A percentile compares a stretch with the other conserved stretches of the same genome.
These are phyloP conservation scores for Raphidocelis subcapitata DNA, from an alignment of 139 green algal species.

Conservation along the genomic window DNA sequence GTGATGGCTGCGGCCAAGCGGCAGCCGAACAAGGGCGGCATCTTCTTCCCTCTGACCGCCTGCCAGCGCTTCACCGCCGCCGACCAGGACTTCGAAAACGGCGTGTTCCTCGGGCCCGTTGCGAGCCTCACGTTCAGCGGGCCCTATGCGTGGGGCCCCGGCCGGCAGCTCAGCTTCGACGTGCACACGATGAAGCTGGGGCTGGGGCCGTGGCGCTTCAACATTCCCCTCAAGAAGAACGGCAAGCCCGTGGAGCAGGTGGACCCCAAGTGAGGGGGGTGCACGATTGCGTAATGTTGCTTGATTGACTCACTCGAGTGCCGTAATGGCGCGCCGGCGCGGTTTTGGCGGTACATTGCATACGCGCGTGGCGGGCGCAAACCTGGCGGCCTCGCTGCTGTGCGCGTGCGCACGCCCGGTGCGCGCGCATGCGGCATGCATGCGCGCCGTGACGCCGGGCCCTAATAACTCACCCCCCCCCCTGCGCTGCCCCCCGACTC, in stretches of 20 bases:
- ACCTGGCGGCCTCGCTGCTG: too few species aligned
- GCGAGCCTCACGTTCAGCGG: constrained; percentile 49
- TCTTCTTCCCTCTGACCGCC: constrained; percentile 43
- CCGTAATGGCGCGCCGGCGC: too few species aligned
- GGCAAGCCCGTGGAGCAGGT: constrained; percentile 20
- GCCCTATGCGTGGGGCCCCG: constrained; percentile 19
- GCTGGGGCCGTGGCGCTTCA: constrained; percentile 37
- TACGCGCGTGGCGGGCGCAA: background rate
- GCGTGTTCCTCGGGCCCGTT: constrained; percentile 48
- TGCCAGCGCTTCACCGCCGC: too few species aligned
- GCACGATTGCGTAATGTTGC: too few species aligned
- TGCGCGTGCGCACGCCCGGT: too few species aligned
- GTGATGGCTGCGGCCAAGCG: constrained; percentile 14
- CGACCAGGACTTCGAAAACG: constrained; percentile 55
- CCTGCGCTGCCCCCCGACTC: too few species aligned
- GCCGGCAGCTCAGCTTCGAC: constrained; percentile 41
- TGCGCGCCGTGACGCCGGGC: too few species aligned
- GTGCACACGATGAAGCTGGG: constrained; percentile 44
- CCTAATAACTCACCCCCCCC: too few species aligned
- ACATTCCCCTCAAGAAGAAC: constrained; percentile 46
- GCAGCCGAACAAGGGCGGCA: constrained; percentile 26
- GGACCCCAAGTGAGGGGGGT: constrained; percentile 15
- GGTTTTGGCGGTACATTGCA: background rate
- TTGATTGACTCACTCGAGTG: too few species aligned
- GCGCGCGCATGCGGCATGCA: too few species aligned